Base-by-base conservation (phyloP, 2,329 filamentous ascomycete species). In the Neopestalotiopsis sp. region DNA sequence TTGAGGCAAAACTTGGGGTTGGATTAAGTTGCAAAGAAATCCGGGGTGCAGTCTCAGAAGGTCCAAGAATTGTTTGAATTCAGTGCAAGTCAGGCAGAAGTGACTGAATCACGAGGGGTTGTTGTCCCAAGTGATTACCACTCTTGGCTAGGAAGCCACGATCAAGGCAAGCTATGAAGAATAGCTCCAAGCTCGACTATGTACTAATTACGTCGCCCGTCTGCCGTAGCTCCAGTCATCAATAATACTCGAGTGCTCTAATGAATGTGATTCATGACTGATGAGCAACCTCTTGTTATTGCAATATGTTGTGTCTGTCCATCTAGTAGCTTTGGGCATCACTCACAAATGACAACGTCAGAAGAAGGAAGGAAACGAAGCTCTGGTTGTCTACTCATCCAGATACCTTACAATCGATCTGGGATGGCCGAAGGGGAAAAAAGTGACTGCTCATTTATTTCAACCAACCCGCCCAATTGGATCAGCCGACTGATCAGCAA, bases 11-110 rank as follows among this genome's bases (percentile, higher is more conserved):
- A 6, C 45, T 20, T 53, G 17, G 14, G 6, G 45, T 17, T 53
- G 45, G 9, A 20, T 74, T 65, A 38, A 45, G 5, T 61, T 70
- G 32, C 24, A 28, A 71, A 71, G 64, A 63, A 79, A 62, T 79
- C 77, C 34, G 34, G 34, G 34, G 34, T 38, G 34, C 34, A 7
- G 34, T 7, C 34, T 38, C 6, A 38, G 34, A 7, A 10, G 10
- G 34, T 10, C 34, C 34, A 38, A 7, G 34, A 38, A 38, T 38
- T 6, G 10, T 38, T 38, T 6, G 40, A 79, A 76, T 1, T 71
- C 65, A 28, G 24, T 28, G 24, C 24, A 28, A 28, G 24, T 28
- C 24, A 28, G 24, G 24, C 24, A 28, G 24, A 28, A 28, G 24
- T 72, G 1, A 72, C 45, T 20, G 45, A 53, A 53, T 17, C 17